Percentiles rank a stretch among this genome's conserved stretches.
Evolutionary conservation across 2,329 filamentous ascomycete species (phyloP).

Genomic region (Bipolaris gigantea): DNA sequence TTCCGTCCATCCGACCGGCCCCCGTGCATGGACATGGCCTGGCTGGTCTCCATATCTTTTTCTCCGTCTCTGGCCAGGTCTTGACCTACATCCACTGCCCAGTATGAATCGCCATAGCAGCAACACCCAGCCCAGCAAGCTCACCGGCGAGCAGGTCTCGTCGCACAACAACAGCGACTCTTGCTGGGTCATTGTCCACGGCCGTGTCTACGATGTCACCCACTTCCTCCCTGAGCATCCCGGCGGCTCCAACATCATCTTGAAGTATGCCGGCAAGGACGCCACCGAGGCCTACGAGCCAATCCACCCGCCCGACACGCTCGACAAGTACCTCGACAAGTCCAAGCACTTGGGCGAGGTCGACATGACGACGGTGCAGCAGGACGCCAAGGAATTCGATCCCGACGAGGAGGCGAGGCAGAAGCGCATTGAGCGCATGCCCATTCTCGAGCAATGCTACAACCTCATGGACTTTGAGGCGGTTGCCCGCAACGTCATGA

Average conservation of each 20-base stretch:
- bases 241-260: slow-evolving; percentile 79
- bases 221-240: slow-evolving; percentile 67
- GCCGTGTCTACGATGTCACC: slow-evolving; percentile 68
- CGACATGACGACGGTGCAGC: slow-evolving; percentile 41
- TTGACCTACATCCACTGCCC: slow-evolving; percentile 15
- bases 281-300: slow-evolving; percentile 54
- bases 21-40: slow-evolving; percentile 29
- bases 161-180: slow-evolving; percentile 80
- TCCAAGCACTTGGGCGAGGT: slow-evolving; percentile 47
- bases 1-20: slow-evolving; percentile 23
- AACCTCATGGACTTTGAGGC: slow-evolving; percentile 80
- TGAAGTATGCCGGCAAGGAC: slow-evolving; percentile 69
- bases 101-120: slow-evolving; percentile 51
- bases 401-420: slow-evolving; percentile 75
- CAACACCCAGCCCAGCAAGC: slow-evolving; percentile 47
- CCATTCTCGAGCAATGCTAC: slow-evolving; percentile 51
- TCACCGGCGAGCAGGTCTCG: slow-evolving; percentile 55
- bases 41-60: slow-evolving; percentile 12
- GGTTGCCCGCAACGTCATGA: slow-evolving; percentile 88
- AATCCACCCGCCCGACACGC: slow-evolving; percentile 56
- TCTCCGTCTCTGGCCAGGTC: slow-evolving; percentile 5
- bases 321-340: slow-evolving; percentile 48
- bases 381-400: slow-evolving; percentile 39
- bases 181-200: slow-evolving; percentile 72
- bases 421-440: slow-evolving; percentile 59